Evolutionary conservation across 2,329 filamentous ascomycete species (phyloP), one percentile per base, ranked within the genome.

Genomic region (Calonectria montana): DNA sequence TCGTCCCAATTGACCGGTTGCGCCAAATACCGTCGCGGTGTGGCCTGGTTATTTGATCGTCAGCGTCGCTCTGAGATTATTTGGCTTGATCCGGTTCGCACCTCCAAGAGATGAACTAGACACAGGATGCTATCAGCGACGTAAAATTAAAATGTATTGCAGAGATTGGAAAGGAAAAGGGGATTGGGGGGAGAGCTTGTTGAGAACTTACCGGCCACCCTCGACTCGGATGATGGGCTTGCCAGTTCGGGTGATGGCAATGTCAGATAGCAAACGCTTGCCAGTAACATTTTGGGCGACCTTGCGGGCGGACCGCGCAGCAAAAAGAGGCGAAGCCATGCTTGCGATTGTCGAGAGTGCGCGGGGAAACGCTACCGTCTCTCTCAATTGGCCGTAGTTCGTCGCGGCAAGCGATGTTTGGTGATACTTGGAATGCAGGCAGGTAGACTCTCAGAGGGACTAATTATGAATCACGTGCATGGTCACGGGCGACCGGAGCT

Each of bases 11-110:
- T 97, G 96, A 76, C 97, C 97, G 73, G 96, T 98, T 81, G 97
- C 97, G 86, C 97, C 97, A 86, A 99, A 99, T 80, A 99, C 96
- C 71, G 97, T 99, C 73, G 94, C 96, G 74, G 96, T 98, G 86
- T 98, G 95, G 77, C 96, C 96, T 95, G 85, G 77, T 71, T 65
- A 63, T 69, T 81, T 77, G 78, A 73, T 71, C 69, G 74, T 83
- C 77, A 82, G 80, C 67, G 65, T 75, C 70, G 71, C 61, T 59
- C 66, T 39, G 39, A 45, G 57, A 41, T 65, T 66, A 66, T 69
- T 63, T 65, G 35, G 53, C 31, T 76, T 63, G 64, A 65, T 74
- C 65, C 64, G 37, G 23, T 64, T 75, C 81, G 80, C 91, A 97
- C 94, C 95, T 92, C 95, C 95, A 76, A 97, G 90, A 77, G 94